These are phyloP conservation scores for Microcyclospora pomicola DNA, from an alignment of 2,329 filamentous ascomycete genomes.

Conservation along the genomic window DNA sequence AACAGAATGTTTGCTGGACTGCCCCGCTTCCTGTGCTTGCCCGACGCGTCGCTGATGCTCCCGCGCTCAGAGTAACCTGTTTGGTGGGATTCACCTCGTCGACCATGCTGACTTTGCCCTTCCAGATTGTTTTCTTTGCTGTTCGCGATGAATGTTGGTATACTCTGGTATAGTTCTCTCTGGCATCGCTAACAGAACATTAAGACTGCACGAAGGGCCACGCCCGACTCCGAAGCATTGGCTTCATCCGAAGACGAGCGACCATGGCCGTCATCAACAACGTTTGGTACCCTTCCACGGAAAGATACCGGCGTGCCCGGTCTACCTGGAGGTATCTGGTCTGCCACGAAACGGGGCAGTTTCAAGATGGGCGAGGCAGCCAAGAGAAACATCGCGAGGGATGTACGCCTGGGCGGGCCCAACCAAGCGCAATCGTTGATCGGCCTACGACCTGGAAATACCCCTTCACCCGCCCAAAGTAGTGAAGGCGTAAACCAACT, in stretches of 20 bases:
- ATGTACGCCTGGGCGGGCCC: conserved; percentile 37
- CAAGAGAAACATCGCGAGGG: conserved; percentile 14
- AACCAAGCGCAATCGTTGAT: conserved; percentile 3
- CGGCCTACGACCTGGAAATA: conserved; percentile 19
- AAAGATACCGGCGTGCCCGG: conserved; percentile 24
- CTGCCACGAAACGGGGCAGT: conserved; percentile 16
- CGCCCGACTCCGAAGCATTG: conserved; percentile 84
- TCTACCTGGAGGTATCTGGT: conserved; percentile 29
- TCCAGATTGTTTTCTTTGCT: conserved; percentile 3
- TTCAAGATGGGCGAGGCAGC: conserved; percentile 20
- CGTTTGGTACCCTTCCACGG: conserved; percentile 27
- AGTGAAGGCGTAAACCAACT: conserved; percentile 43
- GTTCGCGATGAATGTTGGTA: conserved; percentile 14
- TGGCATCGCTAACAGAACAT: conserved; percentile 5
- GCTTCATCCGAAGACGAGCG: conserved; percentile 88
- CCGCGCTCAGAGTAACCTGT: background rate
- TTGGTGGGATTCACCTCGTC: background rate
- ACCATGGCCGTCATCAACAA: conserved; percentile 40
- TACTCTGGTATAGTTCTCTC: background rate
- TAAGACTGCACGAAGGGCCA: conserved; percentile 54
- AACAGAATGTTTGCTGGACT: too few relatives aligned
- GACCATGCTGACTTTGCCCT: background rate
- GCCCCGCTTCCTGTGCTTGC: background rate
- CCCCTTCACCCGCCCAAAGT: conserved; percentile 18
- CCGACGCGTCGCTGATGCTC: background rate